phyloP scores from a whole-genome alignment of 2,329 filamentous ascomycete species.

The Aspergillus sp. region DNA sequence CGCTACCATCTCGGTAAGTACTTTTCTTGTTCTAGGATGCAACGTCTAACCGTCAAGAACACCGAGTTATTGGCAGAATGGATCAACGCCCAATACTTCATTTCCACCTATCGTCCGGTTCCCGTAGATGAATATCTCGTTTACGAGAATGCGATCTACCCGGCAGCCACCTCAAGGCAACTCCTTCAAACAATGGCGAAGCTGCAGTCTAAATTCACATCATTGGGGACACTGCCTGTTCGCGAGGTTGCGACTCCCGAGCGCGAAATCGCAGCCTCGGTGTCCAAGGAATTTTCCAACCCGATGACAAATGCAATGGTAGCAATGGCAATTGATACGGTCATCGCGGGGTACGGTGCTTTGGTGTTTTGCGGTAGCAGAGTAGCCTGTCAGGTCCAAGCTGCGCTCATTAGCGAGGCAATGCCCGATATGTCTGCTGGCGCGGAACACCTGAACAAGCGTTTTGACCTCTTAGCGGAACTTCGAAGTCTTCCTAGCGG shows the following conservation, averaged over 20 bases:
- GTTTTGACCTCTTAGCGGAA: constrained; percentile 65
- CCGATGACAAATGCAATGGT: constrained; percentile 69
- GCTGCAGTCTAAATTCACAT: constrained; percentile 29
- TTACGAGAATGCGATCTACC: constrained; percentile 67
- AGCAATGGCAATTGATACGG: constrained; percentile 68
- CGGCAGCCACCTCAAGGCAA: constrained; percentile 57
- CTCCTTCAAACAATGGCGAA: constrained; percentile 60
- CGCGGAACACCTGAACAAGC: constrained; percentile 53
- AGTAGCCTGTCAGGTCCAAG: constrained; percentile 65
- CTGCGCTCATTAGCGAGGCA: constrained; percentile 65
- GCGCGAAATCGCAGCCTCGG: constrained; percentile 55
- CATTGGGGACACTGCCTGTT: constrained; percentile 26
- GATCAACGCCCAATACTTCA: constrained; percentile 70
- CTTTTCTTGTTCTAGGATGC: neutral
- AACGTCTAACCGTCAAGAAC: constrained; percentile 53
- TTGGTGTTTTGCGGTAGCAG: constrained; percentile 74
- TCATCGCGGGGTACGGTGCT: constrained; percentile 65
- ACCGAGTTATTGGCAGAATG: constrained; percentile 67
- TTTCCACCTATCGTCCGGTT: constrained; percentile 71
- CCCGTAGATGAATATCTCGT: constrained; percentile 74
- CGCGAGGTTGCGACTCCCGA: constrained; percentile 36
- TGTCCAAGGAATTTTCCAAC: constrained; percentile 62
- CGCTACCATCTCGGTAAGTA: constrained; percentile 67
- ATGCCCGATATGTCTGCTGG: constrained; percentile 57
- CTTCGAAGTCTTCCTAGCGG: constrained; percentile 65